Evolutionary conservation across 2,329 filamentous ascomycete genomes (phyloP), one percentile per base, ranked within the genome.

Genomic region (Trichoderma pleuroti): DNA sequence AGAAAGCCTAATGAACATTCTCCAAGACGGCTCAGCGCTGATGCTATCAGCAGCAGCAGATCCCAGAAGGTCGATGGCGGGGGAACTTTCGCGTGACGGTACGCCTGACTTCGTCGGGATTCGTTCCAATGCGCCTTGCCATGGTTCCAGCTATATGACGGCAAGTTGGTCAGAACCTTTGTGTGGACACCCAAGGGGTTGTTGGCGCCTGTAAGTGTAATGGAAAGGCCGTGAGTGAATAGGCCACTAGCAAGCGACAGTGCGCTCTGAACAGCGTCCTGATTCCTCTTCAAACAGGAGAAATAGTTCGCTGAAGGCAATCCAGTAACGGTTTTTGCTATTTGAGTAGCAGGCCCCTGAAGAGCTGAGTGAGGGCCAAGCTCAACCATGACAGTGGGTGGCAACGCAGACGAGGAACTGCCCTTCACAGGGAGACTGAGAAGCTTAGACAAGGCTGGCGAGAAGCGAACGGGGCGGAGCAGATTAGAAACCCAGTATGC

Each of bases 1-100:
- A 1, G 75, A 73, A 3, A 77, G 61, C 0, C 67, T 56, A 3
- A 82, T 68, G 3, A 76, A 71, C 57, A 80, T 79, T 3, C 80
- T 70, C 81, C 81, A 82, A 9, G 70, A 68, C 0, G 77, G 77
- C 59, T 77, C 75, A n/a, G 74, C 71, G 2, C 72, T 70, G 14
- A 72, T 75, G 8, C 70, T 74, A 28, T 72, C 71, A 18, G 46
- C 63, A 68, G 76, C 52, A 74, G 61, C 26, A 63, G 63, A 24
- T 66, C 79, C 79, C 0, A 80, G 57, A 0, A 80, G 72, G 7
- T 78, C 75, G n/a, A 42, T 79, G 77, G 8, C 74, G 67, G 0
- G 73, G 62, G 14, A 73, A 68, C 16, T 74, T 70, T 2, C 76
- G 72, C 70, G 30, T 73, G n/a, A 34, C 63, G 72, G 72, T 66